Evolutionary conservation across 148 eudicot genomes (phyloP).

Genomic region (Camellia sinensis): DNA sequence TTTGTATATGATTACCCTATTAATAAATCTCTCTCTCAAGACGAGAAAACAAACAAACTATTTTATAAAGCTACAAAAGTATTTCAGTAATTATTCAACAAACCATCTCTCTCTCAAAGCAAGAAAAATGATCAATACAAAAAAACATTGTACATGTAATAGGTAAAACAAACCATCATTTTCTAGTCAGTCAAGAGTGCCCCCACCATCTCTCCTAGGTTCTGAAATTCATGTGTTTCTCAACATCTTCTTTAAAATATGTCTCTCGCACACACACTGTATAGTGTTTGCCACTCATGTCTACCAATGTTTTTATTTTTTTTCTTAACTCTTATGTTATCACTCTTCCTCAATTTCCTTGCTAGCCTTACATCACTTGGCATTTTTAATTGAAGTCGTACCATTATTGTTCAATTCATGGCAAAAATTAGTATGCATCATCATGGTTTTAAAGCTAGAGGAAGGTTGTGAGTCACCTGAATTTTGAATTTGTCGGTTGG

Average conservation of each 20-base stretch:
- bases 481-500: too few species aligned
- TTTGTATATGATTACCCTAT: too few species aligned
- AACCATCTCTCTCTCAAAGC: background rate
- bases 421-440: background rate
- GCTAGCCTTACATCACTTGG: background rate
- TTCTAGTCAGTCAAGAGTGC: background rate
- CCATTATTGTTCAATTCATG: background rate
- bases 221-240: slow-evolving; percentile 5
- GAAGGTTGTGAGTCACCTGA: too few species aligned
- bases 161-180: background rate
- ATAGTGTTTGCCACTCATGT: background rate
- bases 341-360: background rate
- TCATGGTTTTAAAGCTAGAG: too few species aligned
- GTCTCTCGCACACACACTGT: background rate
- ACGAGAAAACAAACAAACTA: background rate
- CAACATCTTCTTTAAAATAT: background rate
- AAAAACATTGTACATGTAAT: background rate
- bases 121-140: background rate
- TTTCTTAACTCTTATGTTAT: background rate
- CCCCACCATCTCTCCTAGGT: slow-evolving; percentile 7
- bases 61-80: background rate
- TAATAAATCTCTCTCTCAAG: background rate
- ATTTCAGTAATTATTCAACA: background rate
- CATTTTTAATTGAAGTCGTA: background rate
- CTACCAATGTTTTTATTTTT: background rate